These are phyloP conservation scores for Calocera viscosa DNA, from an alignment of 768 basidiomycete genomes.

Conservation along the genomic window DNA sequence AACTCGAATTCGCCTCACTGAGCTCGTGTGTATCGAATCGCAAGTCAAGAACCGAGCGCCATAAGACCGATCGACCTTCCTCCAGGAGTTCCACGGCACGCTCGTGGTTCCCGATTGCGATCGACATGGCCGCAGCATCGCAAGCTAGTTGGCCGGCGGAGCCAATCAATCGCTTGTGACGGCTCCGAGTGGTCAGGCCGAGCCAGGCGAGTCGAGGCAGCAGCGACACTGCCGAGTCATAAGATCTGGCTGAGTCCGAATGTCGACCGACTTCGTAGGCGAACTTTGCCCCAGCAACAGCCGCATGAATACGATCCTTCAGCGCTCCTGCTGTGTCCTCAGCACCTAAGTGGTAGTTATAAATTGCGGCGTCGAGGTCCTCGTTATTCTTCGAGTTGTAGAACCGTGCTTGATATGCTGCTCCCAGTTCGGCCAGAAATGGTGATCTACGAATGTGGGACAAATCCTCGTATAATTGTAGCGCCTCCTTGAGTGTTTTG, in stretches of 20 bases:
- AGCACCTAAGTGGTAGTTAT: conserved; percentile 17
- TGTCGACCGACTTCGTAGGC: no score
- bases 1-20: conserved; percentile 15
- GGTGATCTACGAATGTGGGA: no score
- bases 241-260: conserved; percentile 23
- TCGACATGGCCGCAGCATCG: conserved; percentile 23
- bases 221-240: conserved; percentile 23
- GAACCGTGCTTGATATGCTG: no score
- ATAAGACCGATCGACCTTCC: conserved; percentile 25
- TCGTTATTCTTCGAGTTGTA: conserved; percentile 9
- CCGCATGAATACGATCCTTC: neutral
- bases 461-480: no score
- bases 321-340: conserved; percentile 19
- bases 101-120: conserved; percentile 19
- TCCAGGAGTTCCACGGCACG: conserved; percentile 27
- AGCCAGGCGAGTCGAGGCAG: conserved; percentile 17
- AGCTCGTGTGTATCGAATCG: conserved; percentile 18
- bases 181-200: conserved; percentile 16
- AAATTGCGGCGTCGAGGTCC: conserved; percentile 16
- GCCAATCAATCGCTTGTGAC: conserved; percentile 17
- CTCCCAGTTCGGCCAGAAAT: no score
- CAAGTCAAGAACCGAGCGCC: conserved; percentile 23
- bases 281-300: no score
- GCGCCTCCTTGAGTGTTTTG: no score
- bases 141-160: conserved; percentile 19